Evolutionary conservation across 2,329 filamentous ascomycete genomes (phyloP), one percentile per base, ranked within the genome.

Genomic region (Taxawa tesnikishii): DNA sequence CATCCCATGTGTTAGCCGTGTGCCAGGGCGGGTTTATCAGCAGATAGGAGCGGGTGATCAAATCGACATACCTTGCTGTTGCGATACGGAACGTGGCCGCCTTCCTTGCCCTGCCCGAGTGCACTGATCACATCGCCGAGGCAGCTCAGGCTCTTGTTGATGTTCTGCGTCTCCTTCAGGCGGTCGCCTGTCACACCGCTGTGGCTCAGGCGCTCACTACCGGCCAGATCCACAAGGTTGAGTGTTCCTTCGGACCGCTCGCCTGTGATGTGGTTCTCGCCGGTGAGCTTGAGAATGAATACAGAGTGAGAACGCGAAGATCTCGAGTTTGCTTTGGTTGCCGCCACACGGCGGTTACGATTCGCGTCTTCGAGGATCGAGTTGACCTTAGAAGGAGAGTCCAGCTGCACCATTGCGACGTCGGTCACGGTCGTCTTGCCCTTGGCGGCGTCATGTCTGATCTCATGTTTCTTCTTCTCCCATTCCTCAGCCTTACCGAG

Each of bases 311-410:
- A 94, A 30, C 92, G 80, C 8, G 85, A 94, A 0, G 84, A 94
- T 28, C 87, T 75, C 61, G 93, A 84, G 59, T 98, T 98, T 40
- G 90, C 84, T 53, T 92, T 94, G n/a, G 90, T 98, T 0, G 90
- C 85, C 2, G 90, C 90, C 4, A 94, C 87, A 7, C 82, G 88
- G 11, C 90, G 75, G 58, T 96, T 94, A 47, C 75, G 77, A 43
- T 80, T 77, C 0, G 92, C 90, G 29, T 80, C 75, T 26, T 72
- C 70, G 16, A 98, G 70, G 17, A 94, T 87, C 7, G 67, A 63
- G 50, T 90, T 79, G 0, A 94, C 84, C 39, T 79, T 79, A 12
- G 78, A 68, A 1, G 87, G 78, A 5, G 83, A 87, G 47, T 90
- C 75, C 1, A 98, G 68, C 1, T 65, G 63, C 0, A 92, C 80